Evolutionary conservation across 805 yeast species (phyloP).

Genomic region (Clavispora asparagi): DNA sequence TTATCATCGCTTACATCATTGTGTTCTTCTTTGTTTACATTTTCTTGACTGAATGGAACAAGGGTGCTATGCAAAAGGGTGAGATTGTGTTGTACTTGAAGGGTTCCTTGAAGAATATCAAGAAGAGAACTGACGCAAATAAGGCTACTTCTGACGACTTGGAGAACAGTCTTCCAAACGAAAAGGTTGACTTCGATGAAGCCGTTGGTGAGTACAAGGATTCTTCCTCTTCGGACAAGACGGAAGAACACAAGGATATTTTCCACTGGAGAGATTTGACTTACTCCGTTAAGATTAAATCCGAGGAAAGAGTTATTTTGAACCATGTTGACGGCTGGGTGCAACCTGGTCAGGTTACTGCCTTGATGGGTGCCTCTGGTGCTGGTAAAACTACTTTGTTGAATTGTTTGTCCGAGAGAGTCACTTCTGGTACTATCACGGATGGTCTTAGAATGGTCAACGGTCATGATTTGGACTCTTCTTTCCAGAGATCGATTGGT

Average conservation of each 20-base stretch:
- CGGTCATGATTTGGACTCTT: conserved; percentile 55
- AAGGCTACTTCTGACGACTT: conserved; percentile 27
- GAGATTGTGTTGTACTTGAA: conserved; percentile 27
- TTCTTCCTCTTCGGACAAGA: conserved; percentile 9
- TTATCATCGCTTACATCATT: conserved; percentile 47
- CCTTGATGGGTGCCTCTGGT: conserved; percentile 83
- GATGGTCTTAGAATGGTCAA: conserved; percentile 60
- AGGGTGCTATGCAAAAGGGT: conserved; percentile 43
- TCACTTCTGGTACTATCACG: conserved; percentile 63
- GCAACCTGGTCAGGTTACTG: conserved; percentile 76
- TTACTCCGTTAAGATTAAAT: conserved; percentile 31
- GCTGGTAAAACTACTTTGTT: conserved; percentile 81
- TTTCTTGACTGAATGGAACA: conserved; percentile 38
- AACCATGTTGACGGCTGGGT: conserved; percentile 56
- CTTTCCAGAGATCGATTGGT: conserved; percentile 75
- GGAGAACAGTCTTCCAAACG: conserved; percentile 27
- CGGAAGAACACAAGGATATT: conserved; percentile 12
- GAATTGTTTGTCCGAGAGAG: conserved; percentile 68
- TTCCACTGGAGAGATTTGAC: conserved; percentile 38
- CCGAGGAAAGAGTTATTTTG: conserved; percentile 37
- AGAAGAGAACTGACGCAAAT: conserved; percentile 25
- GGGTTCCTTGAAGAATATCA: conserved; percentile 42
- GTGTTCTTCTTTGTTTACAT: conserved; percentile 36
- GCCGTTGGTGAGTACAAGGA: conserved; percentile 10
- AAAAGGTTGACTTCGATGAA: conserved; percentile 25